phyloP scores from a whole-genome alignment of 2,329 filamentous ascomycete species.

The Aspergillus brasiliensis region DNA sequence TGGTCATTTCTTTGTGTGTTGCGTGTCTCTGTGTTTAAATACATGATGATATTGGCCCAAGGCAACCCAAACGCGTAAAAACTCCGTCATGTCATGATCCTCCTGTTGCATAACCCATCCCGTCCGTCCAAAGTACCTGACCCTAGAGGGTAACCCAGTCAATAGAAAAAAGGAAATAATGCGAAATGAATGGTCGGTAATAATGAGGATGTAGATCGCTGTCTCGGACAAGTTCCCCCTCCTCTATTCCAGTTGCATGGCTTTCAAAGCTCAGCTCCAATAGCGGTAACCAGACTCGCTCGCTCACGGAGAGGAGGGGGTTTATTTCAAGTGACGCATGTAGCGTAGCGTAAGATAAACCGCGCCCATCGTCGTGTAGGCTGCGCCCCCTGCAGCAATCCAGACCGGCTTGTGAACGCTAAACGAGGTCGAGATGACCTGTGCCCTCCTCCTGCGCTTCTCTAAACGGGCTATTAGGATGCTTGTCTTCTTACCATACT shows the following conservation, averaged over 20 bases:
- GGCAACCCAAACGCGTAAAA: constrained; percentile 2
- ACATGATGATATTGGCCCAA: not conserved
- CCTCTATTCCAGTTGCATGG: not conserved
- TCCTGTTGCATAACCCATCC: constrained; percentile 1
- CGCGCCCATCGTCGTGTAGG: constrained; percentile 35
- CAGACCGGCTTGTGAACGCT: constrained; percentile 36
- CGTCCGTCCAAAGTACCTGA: constrained; percentile 3
- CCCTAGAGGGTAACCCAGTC: not conserved
- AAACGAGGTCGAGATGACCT: constrained; percentile 35
- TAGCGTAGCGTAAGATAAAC: constrained; percentile 36
- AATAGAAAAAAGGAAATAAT: not conserved
- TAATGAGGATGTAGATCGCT: not conserved
- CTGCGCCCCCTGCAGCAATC: constrained; percentile 32
- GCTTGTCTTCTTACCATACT: not conserved
- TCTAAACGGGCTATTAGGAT: constrained; percentile 16
- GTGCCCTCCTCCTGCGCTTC: constrained; percentile 30
- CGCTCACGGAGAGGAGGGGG: not conserved
- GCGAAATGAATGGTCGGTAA: not conserved
- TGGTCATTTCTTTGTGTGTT: not conserved
- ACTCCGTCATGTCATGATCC: not conserved
- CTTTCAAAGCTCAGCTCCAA: not conserved
- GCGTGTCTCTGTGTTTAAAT: not conserved
- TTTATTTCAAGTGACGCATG: constrained; percentile 27
- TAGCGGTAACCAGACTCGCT: not conserved
- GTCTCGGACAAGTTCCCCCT: constrained; percentile 8